Conservation (phyloP, 225 moss, liverwort and hornwort species). For the Pseudisothecium myosuroides region DNA sequence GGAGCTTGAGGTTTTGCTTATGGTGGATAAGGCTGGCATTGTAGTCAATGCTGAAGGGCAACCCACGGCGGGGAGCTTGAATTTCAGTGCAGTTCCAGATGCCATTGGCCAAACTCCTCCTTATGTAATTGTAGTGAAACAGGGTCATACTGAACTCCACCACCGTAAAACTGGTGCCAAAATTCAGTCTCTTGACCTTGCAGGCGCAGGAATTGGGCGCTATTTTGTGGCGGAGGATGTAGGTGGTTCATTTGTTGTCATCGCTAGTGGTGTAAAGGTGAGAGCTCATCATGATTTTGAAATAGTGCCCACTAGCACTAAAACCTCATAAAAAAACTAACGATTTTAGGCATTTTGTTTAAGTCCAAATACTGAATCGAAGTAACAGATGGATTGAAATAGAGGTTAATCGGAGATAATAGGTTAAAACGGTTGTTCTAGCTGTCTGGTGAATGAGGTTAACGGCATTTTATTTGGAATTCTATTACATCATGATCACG, state of each 20-base stretch:
- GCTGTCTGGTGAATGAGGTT: neutral
- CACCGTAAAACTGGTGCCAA: constrained; percentile 85
- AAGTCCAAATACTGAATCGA: neutral
- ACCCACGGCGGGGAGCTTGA: constrained; percentile 77
- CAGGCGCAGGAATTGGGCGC: constrained; percentile 56
- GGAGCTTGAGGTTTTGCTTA: constrained; percentile 75
- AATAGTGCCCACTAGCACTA: neutral
- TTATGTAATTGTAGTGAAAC: constrained; percentile 81
- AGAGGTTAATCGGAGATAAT: neutral
- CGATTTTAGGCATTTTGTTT: neutral
- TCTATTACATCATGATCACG: neutral
- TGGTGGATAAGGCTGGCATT: constrained; percentile 90
- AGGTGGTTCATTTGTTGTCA: constrained; percentile 61
- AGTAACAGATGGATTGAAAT: neutral
- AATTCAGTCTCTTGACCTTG: constrained; percentile 74
- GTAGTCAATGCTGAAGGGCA: constrained; percentile 75
- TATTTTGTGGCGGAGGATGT: constrained; percentile 80
- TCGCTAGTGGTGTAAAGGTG: constrained; percentile 87
- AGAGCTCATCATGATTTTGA: neutral
- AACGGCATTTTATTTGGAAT: neutral
- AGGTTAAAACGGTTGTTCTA: neutral
- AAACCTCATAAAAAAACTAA: neutral
- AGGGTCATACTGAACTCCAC: constrained; percentile 78
- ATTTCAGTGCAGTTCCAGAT: constrained; percentile 77
- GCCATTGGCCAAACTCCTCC: constrained; percentile 79